Conservation (phyloP, 2,329 filamentous ascomycete species). For the Cryphonectria japonica region DNA sequence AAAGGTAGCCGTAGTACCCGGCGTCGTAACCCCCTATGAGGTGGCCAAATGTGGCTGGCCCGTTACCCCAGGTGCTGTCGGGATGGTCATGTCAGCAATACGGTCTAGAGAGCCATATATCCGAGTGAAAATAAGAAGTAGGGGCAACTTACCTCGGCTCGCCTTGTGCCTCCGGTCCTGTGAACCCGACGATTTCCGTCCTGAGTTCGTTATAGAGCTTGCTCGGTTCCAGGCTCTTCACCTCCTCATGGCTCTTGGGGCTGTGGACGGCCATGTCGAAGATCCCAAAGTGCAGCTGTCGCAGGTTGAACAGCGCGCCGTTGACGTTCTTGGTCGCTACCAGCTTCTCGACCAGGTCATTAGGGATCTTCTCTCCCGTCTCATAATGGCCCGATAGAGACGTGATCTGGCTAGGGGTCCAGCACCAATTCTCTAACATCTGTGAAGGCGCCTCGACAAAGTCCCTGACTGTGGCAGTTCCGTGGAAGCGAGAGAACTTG, state of each 20-base stretch:
- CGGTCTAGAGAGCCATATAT: neutral
- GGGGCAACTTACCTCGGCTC: constrained; percentile 51
- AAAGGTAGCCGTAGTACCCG: constrained; percentile 78
- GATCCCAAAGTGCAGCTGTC: constrained; percentile 79
- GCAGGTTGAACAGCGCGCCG: constrained; percentile 75
- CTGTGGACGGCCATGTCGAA: constrained; percentile 85
- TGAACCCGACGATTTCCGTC: constrained; percentile 71
- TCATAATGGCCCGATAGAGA: constrained; percentile 75
- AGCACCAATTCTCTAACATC: constrained; percentile 79
- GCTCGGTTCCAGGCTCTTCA: constrained; percentile 67
- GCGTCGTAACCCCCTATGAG: constrained; percentile 85
- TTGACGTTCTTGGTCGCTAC: constrained; percentile 82
- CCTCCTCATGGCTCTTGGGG: constrained; percentile 68
- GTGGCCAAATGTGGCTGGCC: constrained; percentile 80
- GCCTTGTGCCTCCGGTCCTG: constrained; percentile 72
- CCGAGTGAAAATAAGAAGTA: neutral
- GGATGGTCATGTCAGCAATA: constrained; percentile 35
- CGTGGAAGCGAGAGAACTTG: constrained; percentile 68
- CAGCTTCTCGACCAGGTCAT: constrained; percentile 73
- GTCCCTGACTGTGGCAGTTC: constrained; percentile 67
- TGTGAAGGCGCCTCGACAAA: constrained; percentile 74
- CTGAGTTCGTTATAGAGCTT: constrained; percentile 74
- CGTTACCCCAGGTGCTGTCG: constrained; percentile 70
- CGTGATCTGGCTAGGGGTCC: constrained; percentile 67
- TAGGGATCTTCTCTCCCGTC: constrained; percentile 70